Evolutionary conservation across 2,329 filamentous ascomycete species (phyloP), one percentile per base, ranked within the genome.

Genomic region (Aspergillus aculeatus): DNA sequence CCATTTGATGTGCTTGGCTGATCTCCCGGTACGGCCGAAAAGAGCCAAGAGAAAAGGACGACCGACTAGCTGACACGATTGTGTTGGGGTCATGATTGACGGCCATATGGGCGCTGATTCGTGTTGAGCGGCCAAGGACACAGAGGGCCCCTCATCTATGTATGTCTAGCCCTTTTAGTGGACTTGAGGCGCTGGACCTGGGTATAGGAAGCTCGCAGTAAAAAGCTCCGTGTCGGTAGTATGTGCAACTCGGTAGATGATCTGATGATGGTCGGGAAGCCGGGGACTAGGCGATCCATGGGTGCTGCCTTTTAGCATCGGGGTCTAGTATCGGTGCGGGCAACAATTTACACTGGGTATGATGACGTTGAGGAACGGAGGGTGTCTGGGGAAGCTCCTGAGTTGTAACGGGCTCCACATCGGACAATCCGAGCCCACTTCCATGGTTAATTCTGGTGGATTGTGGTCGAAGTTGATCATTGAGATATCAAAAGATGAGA

Each of bases 51-150:
- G 53, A 16, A 29, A 48, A 26, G 53, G 47, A 38, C 29, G 55
- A 57, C 52, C 55, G 14, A 57, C 56, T 53, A 50, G 21, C 49
- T 48, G 38, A 31, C n/a, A 41, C 38, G 12, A 41, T 41, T n/a
- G 47, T 52, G 49, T 53, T 49, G 32, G 38, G 49, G 49, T 52
- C 47, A 23, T 19, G 19, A 31, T 12, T 47, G 47, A 47, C 44
- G 47, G 32, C 48, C 21, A 12, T 48, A n/a, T 54, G 19, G 5
- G 5, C 31, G 26, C 31, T 35, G 53, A 55, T 55, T 16, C 26
- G 53, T 47, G 14, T 47, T 48, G 47, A 47, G 24, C 32, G 23
- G 23, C 47, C 47, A 31, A 29, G 16, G 16, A 41, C 38, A 41
- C 38, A 5, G 2, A 19, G 38, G 14, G 19, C 6, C 6, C 16